Conservation (phyloP, 2,329 filamentous ascomycete genomes). For the Neonectria magnoliae region DNA sequence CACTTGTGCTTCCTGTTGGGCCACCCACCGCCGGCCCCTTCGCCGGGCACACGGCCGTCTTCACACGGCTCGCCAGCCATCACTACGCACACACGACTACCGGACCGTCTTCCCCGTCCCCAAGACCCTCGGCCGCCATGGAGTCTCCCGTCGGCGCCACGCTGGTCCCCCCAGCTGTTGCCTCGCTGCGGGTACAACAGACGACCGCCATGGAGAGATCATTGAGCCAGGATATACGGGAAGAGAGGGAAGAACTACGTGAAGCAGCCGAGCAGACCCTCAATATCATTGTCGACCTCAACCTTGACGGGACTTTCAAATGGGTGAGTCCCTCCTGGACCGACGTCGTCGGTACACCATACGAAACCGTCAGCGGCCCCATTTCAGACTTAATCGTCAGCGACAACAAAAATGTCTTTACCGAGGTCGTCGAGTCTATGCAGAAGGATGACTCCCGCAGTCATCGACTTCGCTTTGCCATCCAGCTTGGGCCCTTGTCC, state of each 20-base stretch:
- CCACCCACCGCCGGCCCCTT: slow-evolving; percentile 24
- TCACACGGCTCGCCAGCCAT: slow-evolving; percentile 25
- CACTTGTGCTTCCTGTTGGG: slow-evolving; percentile 36
- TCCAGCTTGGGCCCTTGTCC: slow-evolving; percentile 75
- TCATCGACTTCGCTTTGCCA: slow-evolving; percentile 84
- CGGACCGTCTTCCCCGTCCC: not conserved
- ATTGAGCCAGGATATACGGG: slow-evolving; percentile 88
- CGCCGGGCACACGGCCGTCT: slow-evolving; percentile 29
- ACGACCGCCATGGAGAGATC: slow-evolving; percentile 69
- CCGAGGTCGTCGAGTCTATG: slow-evolving; percentile 87
- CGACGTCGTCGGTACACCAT: slow-evolving; percentile 85
- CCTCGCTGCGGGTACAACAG: slow-evolving; percentile 61
- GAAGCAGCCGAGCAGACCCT: slow-evolving; percentile 96
- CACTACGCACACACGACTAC: slow-evolving; percentile 17
- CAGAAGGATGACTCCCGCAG: slow-evolving; percentile 92
- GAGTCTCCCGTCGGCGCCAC: slow-evolving; percentile 48
- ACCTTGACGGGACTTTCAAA: slow-evolving; percentile 87
- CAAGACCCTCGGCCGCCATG: slow-evolving; percentile 45
- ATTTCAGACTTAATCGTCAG: slow-evolving; percentile 83
- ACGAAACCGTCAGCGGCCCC: slow-evolving; percentile 77
- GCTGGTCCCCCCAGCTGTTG: slow-evolving; percentile 64
- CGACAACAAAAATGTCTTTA: slow-evolving; percentile 82
- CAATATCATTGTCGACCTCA: slow-evolving; percentile 95
- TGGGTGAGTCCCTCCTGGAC: slow-evolving; percentile 98
- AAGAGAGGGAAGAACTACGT: slow-evolving; percentile 92